These are phyloP conservation scores for Phytopythium boreale DNA, from an alignment of 352 stramenopile species.

Conservation along the genomic window DNA sequence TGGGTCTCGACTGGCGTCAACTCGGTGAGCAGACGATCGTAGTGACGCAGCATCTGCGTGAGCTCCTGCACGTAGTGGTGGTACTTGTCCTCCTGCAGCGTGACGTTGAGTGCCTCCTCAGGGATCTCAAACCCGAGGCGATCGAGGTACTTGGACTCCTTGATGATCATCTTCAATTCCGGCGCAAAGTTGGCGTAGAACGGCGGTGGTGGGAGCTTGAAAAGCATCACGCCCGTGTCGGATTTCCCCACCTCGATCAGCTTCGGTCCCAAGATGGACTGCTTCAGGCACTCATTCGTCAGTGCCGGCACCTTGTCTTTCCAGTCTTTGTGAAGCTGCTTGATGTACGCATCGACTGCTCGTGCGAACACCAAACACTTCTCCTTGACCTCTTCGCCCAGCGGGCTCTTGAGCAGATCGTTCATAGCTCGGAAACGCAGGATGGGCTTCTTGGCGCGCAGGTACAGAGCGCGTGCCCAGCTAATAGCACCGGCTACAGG, in stretches of 20 bases:
- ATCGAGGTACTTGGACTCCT: constrained; percentile 95
- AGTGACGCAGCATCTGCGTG: constrained; percentile 89
- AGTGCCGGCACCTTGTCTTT: constrained; percentile 80
- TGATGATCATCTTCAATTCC: constrained; percentile 94
- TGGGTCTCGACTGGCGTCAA: constrained; percentile 90
- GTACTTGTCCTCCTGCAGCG: constrained; percentile 96
- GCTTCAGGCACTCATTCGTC: constrained; percentile 93
- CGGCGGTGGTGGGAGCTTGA: constrained; percentile 85
- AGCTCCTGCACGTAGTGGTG: constrained; percentile 92
- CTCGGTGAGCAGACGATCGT: constrained; percentile 80
- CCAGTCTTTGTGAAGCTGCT: constrained; percentile 92
- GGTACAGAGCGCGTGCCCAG: constrained; percentile 82
- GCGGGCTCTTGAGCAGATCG: constrained; percentile 88
- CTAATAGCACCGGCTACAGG: constrained; percentile 85
- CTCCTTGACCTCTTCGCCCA: constrained; percentile 93
- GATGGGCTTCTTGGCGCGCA: constrained; percentile 94
- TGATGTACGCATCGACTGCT: constrained; percentile 92
- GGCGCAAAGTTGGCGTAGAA: constrained; percentile 94
- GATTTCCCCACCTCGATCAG: constrained; percentile 74
- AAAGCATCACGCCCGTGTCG: constrained; percentile 69
- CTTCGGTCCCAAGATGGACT: constrained; percentile 89
- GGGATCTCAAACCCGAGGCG: constrained; percentile 94
- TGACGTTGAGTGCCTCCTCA: constrained; percentile 94
- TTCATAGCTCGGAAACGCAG: constrained; percentile 93
- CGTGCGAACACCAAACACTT: constrained; percentile 93